A percentile compares a stretch with the other conserved stretches of the same genome.
These are phyloP conservation scores for Apophysomyces sp. DNA, from an alignment of 371 early-diverging fungal species.

Conservation along the genomic window DNA sequence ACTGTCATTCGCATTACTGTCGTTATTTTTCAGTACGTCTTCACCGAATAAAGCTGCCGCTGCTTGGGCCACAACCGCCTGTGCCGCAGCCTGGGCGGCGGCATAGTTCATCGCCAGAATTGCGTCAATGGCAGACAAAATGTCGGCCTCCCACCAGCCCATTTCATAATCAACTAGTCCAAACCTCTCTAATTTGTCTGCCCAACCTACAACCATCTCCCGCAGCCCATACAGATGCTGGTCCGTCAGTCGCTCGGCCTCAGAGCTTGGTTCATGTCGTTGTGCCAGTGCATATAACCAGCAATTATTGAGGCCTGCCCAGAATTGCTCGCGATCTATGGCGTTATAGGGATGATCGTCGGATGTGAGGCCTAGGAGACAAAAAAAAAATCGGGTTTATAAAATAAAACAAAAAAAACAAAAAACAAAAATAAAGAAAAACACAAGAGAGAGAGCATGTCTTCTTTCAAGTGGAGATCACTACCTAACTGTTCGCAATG, in stretches of 20 bases:
- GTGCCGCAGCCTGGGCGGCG: slow-evolving; percentile 49
- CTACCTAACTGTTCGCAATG: slow-evolving; percentile 74
- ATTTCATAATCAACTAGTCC: slow-evolving; percentile 86
- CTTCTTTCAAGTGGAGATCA: slow-evolving; percentile 5
- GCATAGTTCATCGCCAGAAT: slow-evolving; percentile 52
- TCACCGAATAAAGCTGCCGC: slow-evolving; percentile 47
- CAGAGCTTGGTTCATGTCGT: slow-evolving; percentile 53
- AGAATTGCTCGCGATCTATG: slow-evolving; percentile 69
- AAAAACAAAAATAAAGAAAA: not conserved
- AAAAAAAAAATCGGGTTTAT: not conserved
- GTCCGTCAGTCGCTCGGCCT: slow-evolving; percentile 56
- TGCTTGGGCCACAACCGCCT: slow-evolving; percentile 47
- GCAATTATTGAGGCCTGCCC: slow-evolving; percentile 80
- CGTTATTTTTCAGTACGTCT: slow-evolving; percentile 20
- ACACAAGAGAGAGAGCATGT: not conserved
- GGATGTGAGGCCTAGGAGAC: slow-evolving; percentile 49
- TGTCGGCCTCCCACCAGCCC: slow-evolving; percentile 84
- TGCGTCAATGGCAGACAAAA: slow-evolving; percentile 70
- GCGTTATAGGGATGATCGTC: slow-evolving; percentile 53
- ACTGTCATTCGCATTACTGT: not conserved
- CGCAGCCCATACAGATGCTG: slow-evolving; percentile 65
- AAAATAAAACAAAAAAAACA: not conserved
- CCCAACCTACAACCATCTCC: slow-evolving; percentile 69
- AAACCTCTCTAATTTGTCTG: slow-evolving; percentile 71
- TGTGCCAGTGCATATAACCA: slow-evolving; percentile 78